Percentiles rank a stretch among this genome's conserved stretches.
Conservation (phyloP, 768 basidiomycete genomes). For the Boletus tomentosulus region DNA sequence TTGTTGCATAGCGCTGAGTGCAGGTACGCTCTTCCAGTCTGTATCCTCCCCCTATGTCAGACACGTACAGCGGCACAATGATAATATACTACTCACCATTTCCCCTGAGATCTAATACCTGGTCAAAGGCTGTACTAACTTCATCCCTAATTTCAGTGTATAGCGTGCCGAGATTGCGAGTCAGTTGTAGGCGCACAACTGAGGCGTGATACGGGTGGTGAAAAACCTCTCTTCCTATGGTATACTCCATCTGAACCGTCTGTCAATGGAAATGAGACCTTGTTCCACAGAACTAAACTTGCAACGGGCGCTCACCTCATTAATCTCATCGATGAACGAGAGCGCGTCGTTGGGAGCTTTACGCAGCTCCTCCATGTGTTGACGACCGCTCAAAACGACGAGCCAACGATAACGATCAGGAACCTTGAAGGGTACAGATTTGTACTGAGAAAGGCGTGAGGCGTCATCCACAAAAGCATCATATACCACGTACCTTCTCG, state of each 20-base stretch:
- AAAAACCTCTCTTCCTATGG: slow-evolving; percentile 32
- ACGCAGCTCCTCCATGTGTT: slow-evolving; percentile 37
- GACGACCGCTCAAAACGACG: slow-evolving; percentile 32
- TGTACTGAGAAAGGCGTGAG: slow-evolving; percentile 20
- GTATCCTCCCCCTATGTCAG: background rate
- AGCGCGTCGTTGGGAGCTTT: slow-evolving; percentile 38
- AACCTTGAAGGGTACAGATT: slow-evolving; percentile 29
- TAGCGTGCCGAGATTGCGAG: slow-evolving; percentile 36
- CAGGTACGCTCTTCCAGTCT: slow-evolving; percentile 39
- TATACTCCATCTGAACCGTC: slow-evolving; percentile 38
- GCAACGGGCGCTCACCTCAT: slow-evolving; percentile 29
- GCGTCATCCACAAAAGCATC: background rate
- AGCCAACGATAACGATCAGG: slow-evolving; percentile 34
- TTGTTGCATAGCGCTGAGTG: slow-evolving; percentile 25
- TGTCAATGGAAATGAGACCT: slow-evolving; percentile 14
- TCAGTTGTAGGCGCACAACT: slow-evolving; percentile 30
- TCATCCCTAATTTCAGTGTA: slow-evolving; percentile 31
- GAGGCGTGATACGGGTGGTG: slow-evolving; percentile 30
- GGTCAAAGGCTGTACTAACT: slow-evolving; percentile 37
- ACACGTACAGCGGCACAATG: background rate
- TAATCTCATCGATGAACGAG: slow-evolving; percentile 31
- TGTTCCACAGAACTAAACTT: background rate
- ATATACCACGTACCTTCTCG: slow-evolving; percentile 19
- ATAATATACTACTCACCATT: slow-evolving; percentile 8
- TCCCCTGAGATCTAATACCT: slow-evolving; percentile 28